Conservation (phyloP, 805 yeast species). For the Teunomyces gatunensis region DNA sequence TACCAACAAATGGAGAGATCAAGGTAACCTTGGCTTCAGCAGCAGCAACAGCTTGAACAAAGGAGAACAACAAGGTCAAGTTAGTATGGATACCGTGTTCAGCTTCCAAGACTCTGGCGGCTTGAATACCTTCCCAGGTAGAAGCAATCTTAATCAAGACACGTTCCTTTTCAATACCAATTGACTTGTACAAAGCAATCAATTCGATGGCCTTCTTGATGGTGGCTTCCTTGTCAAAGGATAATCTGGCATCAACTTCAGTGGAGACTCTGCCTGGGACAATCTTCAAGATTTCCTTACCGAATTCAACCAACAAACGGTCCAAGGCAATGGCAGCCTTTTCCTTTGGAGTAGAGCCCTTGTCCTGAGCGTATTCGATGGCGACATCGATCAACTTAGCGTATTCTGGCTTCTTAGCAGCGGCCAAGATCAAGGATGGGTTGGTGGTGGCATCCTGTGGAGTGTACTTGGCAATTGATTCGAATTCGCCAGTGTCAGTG, state of each 20-base stretch:
- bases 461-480: constrained; percentile 93
- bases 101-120: constrained; percentile 91
- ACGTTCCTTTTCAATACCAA: constrained; percentile 86
- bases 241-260: constrained; percentile 97
- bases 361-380: constrained; percentile 78
- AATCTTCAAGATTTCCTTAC: constrained; percentile 85
- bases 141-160: constrained; percentile 95
- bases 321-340: constrained; percentile 84
- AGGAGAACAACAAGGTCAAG: constrained; percentile 92
- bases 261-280: constrained; percentile 99
- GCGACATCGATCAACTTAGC: constrained; percentile 89
- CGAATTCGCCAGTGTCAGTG: constrained; percentile 99
- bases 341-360: constrained; percentile 54
- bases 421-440: constrained; percentile 96
- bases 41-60: constrained; percentile 97
- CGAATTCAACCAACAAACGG: constrained; percentile 92
- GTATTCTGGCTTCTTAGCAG: constrained; percentile 86
- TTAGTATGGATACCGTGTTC: constrained; percentile 91
- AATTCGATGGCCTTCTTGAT: constrained; percentile 89
- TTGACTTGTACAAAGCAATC: constrained; percentile 79
- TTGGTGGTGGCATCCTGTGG: constrained; percentile 99
- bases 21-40: constrained; percentile 97
- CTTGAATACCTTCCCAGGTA: constrained; percentile 99
- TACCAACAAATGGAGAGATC: constrained; percentile 98
- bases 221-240: constrained; percentile 93